These are phyloP conservation scores for Dictyostelium discoideum DNA, from an alignment of 78 protist genomes.

Conservation along the genomic window DNA sequence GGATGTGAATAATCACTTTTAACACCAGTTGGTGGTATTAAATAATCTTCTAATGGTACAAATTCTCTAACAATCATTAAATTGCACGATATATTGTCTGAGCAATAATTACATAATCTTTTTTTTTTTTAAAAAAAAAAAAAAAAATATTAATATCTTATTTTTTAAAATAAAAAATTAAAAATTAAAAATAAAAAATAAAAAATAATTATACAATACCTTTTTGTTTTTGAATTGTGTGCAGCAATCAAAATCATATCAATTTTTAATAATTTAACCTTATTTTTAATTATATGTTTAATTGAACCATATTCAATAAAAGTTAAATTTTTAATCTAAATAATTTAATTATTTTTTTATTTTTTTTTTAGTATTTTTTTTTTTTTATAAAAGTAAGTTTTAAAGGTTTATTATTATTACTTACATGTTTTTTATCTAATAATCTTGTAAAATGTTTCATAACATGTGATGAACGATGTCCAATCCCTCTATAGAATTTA, in stretches of 20 bases:
- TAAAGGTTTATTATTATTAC: too few species aligned
- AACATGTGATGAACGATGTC: conserved; percentile 15
- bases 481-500: conserved; percentile 23
- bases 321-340: conserved; percentile 38
- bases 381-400: neutral
- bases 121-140: too few species aligned
- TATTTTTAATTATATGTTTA: conserved; percentile 17
- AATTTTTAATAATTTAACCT: conserved; percentile 39
- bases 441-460: conserved; percentile 51
- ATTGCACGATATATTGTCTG: conserved; percentile 14
- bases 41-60: conserved; percentile 3
- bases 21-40: neutral
- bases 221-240: conserved; percentile 19
- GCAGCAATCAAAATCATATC: conserved; percentile 51
- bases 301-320: conserved; percentile 52
- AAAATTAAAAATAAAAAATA: neutral
- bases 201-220: neutral
- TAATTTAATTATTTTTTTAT: neutral
- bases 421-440: conserved; percentile 49
- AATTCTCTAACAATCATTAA: conserved; percentile 43
- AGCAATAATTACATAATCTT: conserved; percentile 30
- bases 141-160: neutral
- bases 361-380: neutral
- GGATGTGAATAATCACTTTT: neutral
- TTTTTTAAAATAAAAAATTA: too few species aligned